These are phyloP conservation scores for Tetracladium setigerum DNA, from an alignment of 495 filamentous ascomycete genomes.

Conservation along the genomic window DNA sequence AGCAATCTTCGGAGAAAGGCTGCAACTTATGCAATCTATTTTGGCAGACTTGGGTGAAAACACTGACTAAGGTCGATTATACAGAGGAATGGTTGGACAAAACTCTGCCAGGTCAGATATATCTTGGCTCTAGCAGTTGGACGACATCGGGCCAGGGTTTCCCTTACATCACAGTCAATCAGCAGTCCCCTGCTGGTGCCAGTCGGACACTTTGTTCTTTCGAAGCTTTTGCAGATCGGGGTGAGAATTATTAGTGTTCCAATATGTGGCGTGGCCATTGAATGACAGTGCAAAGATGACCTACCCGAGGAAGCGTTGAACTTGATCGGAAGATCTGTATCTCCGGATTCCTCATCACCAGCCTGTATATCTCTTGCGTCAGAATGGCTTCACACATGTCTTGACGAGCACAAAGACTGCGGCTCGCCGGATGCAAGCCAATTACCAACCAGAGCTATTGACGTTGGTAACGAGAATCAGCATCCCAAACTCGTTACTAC, in stretches of 20 bases:
- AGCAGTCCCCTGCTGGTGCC: constrained; percentile 7
- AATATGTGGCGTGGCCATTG: constrained; percentile 1
- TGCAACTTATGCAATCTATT: constrained; percentile 18
- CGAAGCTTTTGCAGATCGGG: constrained; percentile 20
- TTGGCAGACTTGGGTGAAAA: constrained; percentile 17
- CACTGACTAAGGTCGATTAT: constrained; percentile 12
- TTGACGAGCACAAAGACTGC: constrained; percentile 17
- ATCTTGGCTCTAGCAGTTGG: constrained; percentile 16
- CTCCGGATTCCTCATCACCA: constrained; percentile 14
- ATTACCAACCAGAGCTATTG: constrained; percentile 20
- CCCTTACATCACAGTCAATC: constrained; percentile 17
- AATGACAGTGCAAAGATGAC: constrained; percentile 12
- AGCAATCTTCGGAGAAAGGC: constrained; percentile 6
- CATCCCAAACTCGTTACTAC: constrained; percentile 15
- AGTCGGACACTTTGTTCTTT: constrained; percentile 14
- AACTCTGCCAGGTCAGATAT: constrained; percentile 12
- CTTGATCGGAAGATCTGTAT: constrained; percentile 17
- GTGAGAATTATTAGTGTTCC: constrained; percentile 7
- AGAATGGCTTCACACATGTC: constrained; percentile 11
- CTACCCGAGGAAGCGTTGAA: constrained; percentile 9
- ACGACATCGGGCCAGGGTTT: constrained; percentile 15
- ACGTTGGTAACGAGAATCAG: constrained; percentile 13
- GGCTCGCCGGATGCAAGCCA: constrained; percentile 2
- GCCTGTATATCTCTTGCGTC: constrained; percentile 15
- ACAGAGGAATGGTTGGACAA: constrained; percentile 9